Base-by-base conservation (phyloP, 208 protist genomes). In the Wallacemonas collosoma region DNA sequence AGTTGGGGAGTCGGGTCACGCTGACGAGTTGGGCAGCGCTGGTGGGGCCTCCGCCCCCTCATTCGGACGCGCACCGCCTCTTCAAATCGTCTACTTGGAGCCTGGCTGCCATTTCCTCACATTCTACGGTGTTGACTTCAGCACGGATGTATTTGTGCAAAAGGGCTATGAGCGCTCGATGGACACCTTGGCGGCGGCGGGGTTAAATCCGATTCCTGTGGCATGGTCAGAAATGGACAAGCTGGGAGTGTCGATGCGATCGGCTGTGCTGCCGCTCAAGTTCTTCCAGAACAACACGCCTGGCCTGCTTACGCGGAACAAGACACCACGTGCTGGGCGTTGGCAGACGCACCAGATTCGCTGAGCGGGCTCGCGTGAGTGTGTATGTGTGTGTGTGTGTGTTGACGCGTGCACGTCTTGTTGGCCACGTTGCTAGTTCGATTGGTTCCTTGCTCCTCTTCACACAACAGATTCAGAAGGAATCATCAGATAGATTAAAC, bases 221-320 rank as follows among this genome's bases (percentile, higher is more conserved):
- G 86, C 95, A 80, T 97, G 93, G 91, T 96, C 93, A 17, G 93
- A 97, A 74, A 94, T 97, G 89, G 91, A 95, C 57, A 97, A 97
- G 72, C 79, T 97, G 26, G 93, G 93, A 39, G 86, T 97, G 45
- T 97, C 93, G 9, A 97, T 97, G 89, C 85, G 93, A 15, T 71
- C 89, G 14, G 86, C 91, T 8, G 91, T 95, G 51, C 72, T 97
- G 54, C 81, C 86, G 56, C 71, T 97, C 12, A 95, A 94, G 65
- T 97, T 97, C 63, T 75, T 97, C 26, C 74, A 92, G 61, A 75
- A 85, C 35, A 84, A 81, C 45, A 69, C 75, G 1, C 78, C 77
- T 41, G 89, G 92, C 17, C 68, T 94, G 73, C 72, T 96, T 50
- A 79, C 83, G 40, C 79, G 76, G 40, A 84, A 57, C 69, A 74